These are phyloP conservation scores for Seiridium cupressi DNA, from an alignment of 2,329 filamentous ascomycete genomes.

Conservation along the genomic window DNA sequence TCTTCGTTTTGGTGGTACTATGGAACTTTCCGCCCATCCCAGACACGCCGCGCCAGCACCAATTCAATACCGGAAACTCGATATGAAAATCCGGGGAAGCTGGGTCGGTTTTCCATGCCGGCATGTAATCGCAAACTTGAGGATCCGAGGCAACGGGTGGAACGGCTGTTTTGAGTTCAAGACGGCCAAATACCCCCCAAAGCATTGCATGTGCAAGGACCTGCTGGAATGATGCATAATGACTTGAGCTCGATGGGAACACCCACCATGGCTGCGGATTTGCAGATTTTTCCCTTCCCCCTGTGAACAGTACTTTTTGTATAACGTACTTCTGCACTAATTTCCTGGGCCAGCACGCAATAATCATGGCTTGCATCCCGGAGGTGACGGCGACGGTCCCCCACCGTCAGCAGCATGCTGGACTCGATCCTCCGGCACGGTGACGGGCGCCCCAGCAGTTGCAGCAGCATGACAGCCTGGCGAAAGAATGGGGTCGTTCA, in stretches of 20 bases:
- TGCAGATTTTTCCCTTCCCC: background rate
- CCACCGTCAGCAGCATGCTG: background rate
- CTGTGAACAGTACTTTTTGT: background rate
- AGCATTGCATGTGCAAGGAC: background rate
- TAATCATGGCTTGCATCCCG: background rate
- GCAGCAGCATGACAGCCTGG: background rate
- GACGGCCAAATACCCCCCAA: background rate
- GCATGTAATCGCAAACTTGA: background rate
- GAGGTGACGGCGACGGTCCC: background rate
- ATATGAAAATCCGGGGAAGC: slow-evolving; percentile 1
- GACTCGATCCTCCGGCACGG: background rate
- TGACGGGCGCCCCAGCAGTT: background rate
- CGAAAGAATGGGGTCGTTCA: background rate
- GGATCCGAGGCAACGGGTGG: background rate
- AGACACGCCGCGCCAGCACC: background rate
- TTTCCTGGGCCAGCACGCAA: slow-evolving; percentile 2
- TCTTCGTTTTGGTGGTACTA: background rate
- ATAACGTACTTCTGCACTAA: background rate
- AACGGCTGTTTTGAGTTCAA: background rate
- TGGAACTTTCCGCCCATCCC: background rate
- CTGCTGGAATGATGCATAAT: background rate
- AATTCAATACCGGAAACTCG: slow-evolving; percentile 4
- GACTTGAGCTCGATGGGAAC: background rate
- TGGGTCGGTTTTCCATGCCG: background rate
- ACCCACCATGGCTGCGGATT: background rate